These are phyloP conservation scores for Talaromyces sp. DNA, from an alignment of 2,329 filamentous ascomycete species.

Conservation along the genomic window DNA sequence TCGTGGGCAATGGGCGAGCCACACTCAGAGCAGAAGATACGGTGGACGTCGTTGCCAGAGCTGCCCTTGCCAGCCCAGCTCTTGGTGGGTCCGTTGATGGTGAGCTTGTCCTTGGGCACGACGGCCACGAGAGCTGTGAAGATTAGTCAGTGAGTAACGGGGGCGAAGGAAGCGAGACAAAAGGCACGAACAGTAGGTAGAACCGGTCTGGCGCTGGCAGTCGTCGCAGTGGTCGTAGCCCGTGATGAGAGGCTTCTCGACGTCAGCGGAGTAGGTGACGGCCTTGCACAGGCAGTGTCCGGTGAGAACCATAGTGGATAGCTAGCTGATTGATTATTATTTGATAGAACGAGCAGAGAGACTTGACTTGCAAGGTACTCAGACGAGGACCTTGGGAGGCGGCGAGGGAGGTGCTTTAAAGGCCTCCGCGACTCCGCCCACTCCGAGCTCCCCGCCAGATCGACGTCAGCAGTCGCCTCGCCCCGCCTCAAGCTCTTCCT, in stretches of 20 bases:
- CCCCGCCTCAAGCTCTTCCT: background rate
- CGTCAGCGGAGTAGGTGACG: conserved; percentile 61
- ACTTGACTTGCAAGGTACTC: background rate
- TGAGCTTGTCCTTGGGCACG: conserved; percentile 61
- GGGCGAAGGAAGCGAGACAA: background rate
- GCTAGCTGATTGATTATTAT: background rate
- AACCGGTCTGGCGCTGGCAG: conserved; percentile 65
- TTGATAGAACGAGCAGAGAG: background rate
- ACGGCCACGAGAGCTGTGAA: conserved; percentile 56
- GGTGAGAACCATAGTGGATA: conserved; percentile 55
- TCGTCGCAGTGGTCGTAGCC: conserved; percentile 70
- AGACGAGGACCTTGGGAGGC: background rate
- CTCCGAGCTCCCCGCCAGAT: background rate
- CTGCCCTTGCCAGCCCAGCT: conserved; percentile 55
- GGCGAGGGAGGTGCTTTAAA: background rate
- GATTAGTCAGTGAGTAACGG: background rate
- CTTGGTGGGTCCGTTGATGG: conserved; percentile 60
- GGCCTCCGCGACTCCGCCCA: no score
- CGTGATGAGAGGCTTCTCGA: conserved; percentile 35
- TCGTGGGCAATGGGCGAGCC: conserved; percentile 66
- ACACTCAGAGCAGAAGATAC: conserved; percentile 65
- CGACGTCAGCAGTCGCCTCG: background rate
- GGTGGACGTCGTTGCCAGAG: conserved; percentile 60
- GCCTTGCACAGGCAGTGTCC: conserved; percentile 68
- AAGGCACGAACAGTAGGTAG: conserved; percentile 51